These are phyloP conservation scores for Solanum hybrid DNA, from an alignment of 305 asterid species.

Conservation along the genomic window DNA sequence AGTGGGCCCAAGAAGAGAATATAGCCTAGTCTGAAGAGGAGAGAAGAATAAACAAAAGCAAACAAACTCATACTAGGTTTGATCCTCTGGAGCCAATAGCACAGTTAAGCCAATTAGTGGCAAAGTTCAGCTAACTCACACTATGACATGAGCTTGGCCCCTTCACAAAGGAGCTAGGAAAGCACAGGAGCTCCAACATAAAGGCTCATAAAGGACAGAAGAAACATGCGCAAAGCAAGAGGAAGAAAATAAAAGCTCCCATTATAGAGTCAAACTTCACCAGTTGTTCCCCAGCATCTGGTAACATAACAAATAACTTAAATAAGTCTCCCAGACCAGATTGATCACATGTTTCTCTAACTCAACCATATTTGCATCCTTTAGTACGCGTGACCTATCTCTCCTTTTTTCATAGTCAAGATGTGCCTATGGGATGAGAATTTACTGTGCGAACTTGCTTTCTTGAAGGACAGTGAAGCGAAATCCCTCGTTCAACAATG, in stretches of 20 bases:
- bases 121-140: background rate
- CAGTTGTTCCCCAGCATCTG: background rate
- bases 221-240: background rate
- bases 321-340: background rate
- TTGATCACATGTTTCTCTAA: background rate
- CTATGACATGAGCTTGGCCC: background rate
- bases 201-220: background rate
- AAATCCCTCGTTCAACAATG: background rate
- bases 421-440: background rate
- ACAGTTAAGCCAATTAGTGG: background rate
- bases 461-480: background rate
- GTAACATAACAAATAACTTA: background rate
- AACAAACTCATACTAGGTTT: background rate
- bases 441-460: background rate
- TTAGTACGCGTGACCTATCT: background rate
- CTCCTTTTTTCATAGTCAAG: background rate
- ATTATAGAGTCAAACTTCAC: background rate
- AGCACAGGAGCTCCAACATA: background rate
- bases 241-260: background rate
- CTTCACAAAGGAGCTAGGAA: background rate
- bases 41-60: background rate
- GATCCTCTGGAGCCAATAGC: background rate
- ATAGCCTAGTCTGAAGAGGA: background rate
- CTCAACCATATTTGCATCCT: background rate
- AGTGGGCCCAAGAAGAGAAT: background rate